These are phyloP conservation scores for Tylopilus sp. DNA, from an alignment of 1,284 basidiomycete species.

Conservation along the genomic window DNA sequence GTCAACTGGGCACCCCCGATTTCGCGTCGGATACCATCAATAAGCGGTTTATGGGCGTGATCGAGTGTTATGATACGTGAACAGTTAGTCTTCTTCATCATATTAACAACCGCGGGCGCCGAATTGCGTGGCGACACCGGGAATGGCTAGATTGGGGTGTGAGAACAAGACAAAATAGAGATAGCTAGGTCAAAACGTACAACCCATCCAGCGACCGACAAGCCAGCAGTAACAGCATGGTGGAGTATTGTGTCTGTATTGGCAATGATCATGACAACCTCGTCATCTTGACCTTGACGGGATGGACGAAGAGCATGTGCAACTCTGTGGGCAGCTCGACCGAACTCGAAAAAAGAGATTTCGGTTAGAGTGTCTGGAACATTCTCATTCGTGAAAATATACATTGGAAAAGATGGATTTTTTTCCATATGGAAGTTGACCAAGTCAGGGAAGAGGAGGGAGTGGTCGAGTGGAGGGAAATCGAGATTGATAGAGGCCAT, in stretches of 20 bases:
- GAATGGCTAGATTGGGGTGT: slow-evolving; percentile 33
- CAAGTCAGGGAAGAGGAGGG: slow-evolving; percentile 25
- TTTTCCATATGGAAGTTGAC: slow-evolving; percentile 33
- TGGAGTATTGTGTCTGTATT: slow-evolving; percentile 37
- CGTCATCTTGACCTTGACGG: slow-evolving; percentile 25
- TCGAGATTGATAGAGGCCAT: slow-evolving; percentile 12
- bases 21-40: slow-evolving; percentile 25
- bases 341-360: slow-evolving; percentile 33
- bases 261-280: slow-evolving; percentile 37
- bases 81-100: slow-evolving; percentile 34
- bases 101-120: slow-evolving; percentile 27
- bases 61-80: slow-evolving; percentile 33
- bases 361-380: slow-evolving; percentile 9
- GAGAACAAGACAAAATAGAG: background rate
- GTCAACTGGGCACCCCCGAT: slow-evolving; percentile 2
- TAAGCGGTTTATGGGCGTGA: slow-evolving; percentile 24
- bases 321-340: slow-evolving; percentile 35
- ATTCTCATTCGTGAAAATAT: slow-evolving; percentile 18
- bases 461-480: slow-evolving; percentile 28
- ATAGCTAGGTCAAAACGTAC: background rate
- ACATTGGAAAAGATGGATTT: slow-evolving; percentile 27
- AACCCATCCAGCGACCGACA: slow-evolving; percentile 31
- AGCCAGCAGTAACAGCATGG: slow-evolving; percentile 31
- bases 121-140: slow-evolving; percentile 37
- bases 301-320: slow-evolving; percentile 32